Base-by-base conservation (phyloP, 2,329 filamentous ascomycete species). In the Fusarium burgessii region DNA sequence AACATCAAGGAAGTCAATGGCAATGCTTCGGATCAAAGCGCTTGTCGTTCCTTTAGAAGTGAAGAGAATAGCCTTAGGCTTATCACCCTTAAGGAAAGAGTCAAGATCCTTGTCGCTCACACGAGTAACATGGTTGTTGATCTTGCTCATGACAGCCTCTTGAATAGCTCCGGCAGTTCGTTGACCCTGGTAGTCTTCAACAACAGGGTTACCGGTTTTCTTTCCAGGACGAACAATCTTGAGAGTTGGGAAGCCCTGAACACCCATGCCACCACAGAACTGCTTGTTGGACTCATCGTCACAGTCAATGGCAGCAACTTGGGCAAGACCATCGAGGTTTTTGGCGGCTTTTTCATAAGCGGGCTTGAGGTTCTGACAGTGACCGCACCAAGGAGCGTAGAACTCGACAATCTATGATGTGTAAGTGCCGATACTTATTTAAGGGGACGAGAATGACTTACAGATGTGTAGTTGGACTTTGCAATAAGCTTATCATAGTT, bases 371-470 rank as follows among this genome's bases (percentile, higher is more conserved):
- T 92, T 98, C 83, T 97, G 89, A 85, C 96, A 99, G 83, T 98
- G 96, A 43, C 95, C 96, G 78, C 96, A 98, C 95, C 95, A 98
- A 27, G 95, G 95, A 12, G 95, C 95, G 78, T 97, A 98, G 87
- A 98, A 98, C 83, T 95, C 93, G 79, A 90, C 83, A 47, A 90
- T 87, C 87, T 90, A 72, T 11, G 7, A 40, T 14, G n/a, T 55
- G 40, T 51, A 62, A 61, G 51, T 56, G 58, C 46, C 3, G 29
- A 56, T n/a, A 25, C 6, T 17, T 7, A 11, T 13, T 6, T 4
- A 25, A 32, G 20, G 32, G 17, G 29, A 23, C 41, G 23, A n/a
- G 17, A 14, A 20, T 38, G 35, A 79, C 91, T 80, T 88, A 97
- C 95, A 56, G 94, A 94, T 43, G 94, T 97, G 82, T 98, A 87